Evolutionary conservation across 1,284 basidiomycete species (phyloP), one percentile per base, ranked within the genome.

Genomic region (Malassezia obtusa): DNA sequence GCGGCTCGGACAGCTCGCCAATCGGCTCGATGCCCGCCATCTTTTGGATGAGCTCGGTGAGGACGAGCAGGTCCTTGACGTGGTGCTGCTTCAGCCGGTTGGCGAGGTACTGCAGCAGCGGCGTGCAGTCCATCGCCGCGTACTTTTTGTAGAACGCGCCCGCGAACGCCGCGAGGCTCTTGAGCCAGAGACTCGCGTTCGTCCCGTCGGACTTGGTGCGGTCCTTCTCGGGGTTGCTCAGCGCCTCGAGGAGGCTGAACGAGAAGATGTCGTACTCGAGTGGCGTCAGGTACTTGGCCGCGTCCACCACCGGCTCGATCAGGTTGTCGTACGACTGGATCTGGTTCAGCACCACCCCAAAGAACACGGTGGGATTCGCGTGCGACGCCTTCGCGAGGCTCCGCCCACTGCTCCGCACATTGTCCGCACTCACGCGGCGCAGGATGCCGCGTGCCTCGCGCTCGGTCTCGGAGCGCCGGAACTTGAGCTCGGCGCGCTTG

Each of bases 311-410:
- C 28, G 89, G 87, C 40, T 82, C 81, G 15, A 89, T 89, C 58
- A 98, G 78, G 74, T 96, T 99, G 67, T 94, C 88, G 71, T 98
- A 99, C 17, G 89, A 84, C 83, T 91, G 91, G 54, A 96, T 86
- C 76, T 98, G 94, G 61, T 85, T 84, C 46, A 98, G 83, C 0
- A 87, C 89, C 55, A 87, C 86, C 14, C 81, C 77, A 77, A 96
- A 98, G 64, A 98, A 84, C 48, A 92, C 84, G 61, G 83, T 85
- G 2, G 94, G 94, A 70, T 96, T 94, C 12, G 87, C 85, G 71
- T 95, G 89, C 5, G 87, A 87, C 43, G 92, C 77, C 75, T 96
- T 96, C 10, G 89, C 91, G n/a, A 98, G 83, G 2, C 85, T 82
- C 17, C 90, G 85, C 17, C 89, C 85, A 12, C 56, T 88, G 77